These are phyloP conservation scores for Chytriomyces hyalinus DNA, from an alignment of 192 early-diverging fungal genomes.

Conservation along the genomic window DNA sequence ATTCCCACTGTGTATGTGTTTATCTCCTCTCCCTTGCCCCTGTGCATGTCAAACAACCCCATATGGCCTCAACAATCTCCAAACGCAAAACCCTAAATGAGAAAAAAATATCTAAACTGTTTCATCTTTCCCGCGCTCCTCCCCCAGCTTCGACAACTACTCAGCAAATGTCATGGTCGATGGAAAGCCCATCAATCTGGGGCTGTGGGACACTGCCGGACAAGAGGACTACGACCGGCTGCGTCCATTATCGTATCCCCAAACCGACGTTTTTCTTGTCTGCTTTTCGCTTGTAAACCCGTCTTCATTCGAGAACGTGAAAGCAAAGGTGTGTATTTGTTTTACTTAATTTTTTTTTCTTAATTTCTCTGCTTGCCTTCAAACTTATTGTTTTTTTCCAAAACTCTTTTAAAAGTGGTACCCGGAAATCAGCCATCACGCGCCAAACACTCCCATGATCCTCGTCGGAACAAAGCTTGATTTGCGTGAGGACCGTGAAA, in stretches of 20 bases:
- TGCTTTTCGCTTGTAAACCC: slow-evolving; percentile 97
- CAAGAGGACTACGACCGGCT: slow-evolving; percentile 99
- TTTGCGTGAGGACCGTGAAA: slow-evolving; percentile 91
- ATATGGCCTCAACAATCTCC: slow-evolving; percentile 1
- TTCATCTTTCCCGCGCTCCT: not conserved
- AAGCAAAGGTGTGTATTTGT: slow-evolving; percentile 76
- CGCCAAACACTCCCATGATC: slow-evolving; percentile 89
- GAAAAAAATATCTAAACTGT: not conserved
- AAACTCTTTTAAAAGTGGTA: slow-evolving; percentile 70
- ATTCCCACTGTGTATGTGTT: slow-evolving; percentile 95
- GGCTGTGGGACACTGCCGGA: slow-evolving; percentile 98
- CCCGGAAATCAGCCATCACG: slow-evolving; percentile 95
- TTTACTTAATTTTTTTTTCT: slow-evolving; percentile 14
- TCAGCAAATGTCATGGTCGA: slow-evolving; percentile 99
- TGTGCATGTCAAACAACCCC: not conserved
- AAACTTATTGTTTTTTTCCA: not conserved
- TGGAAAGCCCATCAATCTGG: slow-evolving; percentile 97
- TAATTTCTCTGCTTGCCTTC: not conserved
- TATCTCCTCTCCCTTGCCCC: not conserved
- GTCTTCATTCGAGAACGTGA: slow-evolving; percentile 95
- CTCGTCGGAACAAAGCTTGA: slow-evolving; percentile 98
- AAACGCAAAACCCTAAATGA: slow-evolving; percentile 3
- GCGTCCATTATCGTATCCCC: slow-evolving; percentile 96
- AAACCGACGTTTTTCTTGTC: slow-evolving; percentile 97
- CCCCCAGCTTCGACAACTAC: slow-evolving; percentile 93